These are phyloP conservation scores for Mucor lusitanicus DNA, from an alignment of 371 early-diverging fungal species.

Conservation along the genomic window DNA sequence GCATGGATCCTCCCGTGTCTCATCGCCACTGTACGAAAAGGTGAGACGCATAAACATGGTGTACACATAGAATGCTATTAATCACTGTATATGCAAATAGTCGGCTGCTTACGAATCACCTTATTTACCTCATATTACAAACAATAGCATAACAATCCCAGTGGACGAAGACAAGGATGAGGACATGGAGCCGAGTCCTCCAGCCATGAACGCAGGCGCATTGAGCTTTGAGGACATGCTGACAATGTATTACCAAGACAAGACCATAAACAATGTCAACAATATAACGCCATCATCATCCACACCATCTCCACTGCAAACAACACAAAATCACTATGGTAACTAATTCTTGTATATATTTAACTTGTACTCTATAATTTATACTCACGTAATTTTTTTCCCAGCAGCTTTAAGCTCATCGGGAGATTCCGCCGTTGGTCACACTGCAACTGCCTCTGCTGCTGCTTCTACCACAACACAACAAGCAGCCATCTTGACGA, in stretches of 20 bases:
- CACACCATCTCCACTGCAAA: neutral
- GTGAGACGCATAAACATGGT: neutral
- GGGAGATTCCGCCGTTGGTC: constrained; percentile 16
- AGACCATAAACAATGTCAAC: neutral
- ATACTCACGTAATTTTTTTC: constrained; percentile 18
- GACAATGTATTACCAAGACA: constrained; percentile 23
- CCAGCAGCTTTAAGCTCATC: constrained; percentile 15
- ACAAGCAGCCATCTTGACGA: neutral
- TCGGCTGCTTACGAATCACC: constrained; percentile 2
- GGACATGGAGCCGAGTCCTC: constrained; percentile 9
- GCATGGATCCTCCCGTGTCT: constrained; percentile 22
- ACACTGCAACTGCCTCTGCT: neutral
- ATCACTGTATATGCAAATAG: neutral
- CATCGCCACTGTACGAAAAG: constrained; percentile 7
- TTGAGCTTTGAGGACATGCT: constrained; percentile 34
- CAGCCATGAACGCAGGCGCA: constrained; percentile 24
- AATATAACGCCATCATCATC: constrained; percentile 1
- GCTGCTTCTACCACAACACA: neutral
- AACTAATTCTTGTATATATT: neutral
- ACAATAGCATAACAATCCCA: constrained; percentile 34
- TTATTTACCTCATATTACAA: constrained; percentile 12
- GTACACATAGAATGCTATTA: neutral
- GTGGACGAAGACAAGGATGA: constrained; percentile 18
- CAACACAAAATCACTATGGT: constrained; percentile 1
- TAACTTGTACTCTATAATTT: neutral